Conservation (phyloP, 345 rosid species). For the Gossypium ekmanianum region DNA sequence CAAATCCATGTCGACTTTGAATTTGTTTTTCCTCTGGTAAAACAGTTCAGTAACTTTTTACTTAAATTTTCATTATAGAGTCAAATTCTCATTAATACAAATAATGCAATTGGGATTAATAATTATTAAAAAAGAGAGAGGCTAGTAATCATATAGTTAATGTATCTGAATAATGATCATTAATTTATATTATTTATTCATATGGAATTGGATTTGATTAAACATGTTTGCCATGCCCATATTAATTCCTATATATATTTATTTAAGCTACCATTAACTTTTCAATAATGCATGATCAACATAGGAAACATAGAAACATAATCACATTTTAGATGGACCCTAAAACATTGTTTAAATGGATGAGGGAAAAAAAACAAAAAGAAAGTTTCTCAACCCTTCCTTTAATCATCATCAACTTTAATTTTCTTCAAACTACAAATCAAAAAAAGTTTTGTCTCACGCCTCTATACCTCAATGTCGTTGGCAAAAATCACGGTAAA, state of each 20-base stretch:
- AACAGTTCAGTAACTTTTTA: no score
- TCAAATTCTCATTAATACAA: no score
- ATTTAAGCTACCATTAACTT: background rate
- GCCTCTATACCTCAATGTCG: background rate
- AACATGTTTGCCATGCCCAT: slow-evolving; percentile 37
- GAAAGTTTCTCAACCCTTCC: background rate
- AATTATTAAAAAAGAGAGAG: background rate
- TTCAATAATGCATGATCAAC: slow-evolving; percentile 8
- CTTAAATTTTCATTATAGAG: no score
- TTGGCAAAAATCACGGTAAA: background rate
- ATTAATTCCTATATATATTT: background rate
- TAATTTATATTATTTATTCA: background rate
- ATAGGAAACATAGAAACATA: slow-evolving; percentile 3
- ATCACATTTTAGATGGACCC: background rate
- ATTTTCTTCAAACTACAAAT: background rate
- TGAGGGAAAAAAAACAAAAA: background rate
- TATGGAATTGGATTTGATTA: slow-evolving; percentile 15
- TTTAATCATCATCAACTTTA: background rate
- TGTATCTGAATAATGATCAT: slow-evolving; percentile 34
- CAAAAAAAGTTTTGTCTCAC: background rate
- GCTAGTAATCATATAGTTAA: slow-evolving; percentile 22
- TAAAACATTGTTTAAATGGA: background rate
- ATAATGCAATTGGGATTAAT: no score
- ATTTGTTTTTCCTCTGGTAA: no score
- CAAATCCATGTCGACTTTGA: no score